Percentiles rank a stretch among this genome's conserved stretches.
phyloP scores from a whole-genome alignment of 2,329 filamentous ascomycete genomes.

The Berkeleyomyces rouxiae region DNA sequence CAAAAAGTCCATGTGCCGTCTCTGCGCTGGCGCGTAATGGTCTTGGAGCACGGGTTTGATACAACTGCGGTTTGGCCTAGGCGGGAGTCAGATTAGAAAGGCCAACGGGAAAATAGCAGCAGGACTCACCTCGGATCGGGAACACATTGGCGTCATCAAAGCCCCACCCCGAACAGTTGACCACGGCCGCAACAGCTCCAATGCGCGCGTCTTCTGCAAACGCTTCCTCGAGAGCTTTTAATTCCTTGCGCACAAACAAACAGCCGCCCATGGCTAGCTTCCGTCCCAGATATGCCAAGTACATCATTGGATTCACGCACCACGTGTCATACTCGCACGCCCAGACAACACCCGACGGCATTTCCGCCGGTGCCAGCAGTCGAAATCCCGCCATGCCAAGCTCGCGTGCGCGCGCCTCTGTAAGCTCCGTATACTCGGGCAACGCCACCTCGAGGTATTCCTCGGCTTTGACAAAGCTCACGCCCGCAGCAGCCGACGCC shows the following conservation, averaged over 20 bases:
- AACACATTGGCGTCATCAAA: conserved; percentile 28
- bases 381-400: conserved; percentile 25
- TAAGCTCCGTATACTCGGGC: conserved; percentile 25
- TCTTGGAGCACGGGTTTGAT: conserved; percentile 23
- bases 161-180: conserved; percentile 31
- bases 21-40: conserved; percentile 42
- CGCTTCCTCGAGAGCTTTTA: conserved; percentile 24
- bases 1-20: conserved; percentile 48
- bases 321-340: conserved; percentile 37
- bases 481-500: conserved; percentile 22
- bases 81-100: background rate
- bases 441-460: conserved; percentile 31
- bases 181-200: conserved; percentile 20
- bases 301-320: conserved; percentile 38
- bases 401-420: conserved; percentile 19
- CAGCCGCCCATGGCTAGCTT: conserved; percentile 14
- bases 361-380: conserved; percentile 21
- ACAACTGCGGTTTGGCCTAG: conserved; percentile 31
- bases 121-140: conserved; percentile 25
- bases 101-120: background rate
- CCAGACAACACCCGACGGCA: conserved; percentile 27
- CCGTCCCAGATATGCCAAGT: conserved; percentile 32
- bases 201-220: conserved; percentile 21
- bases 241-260: conserved; percentile 22
- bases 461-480: conserved; percentile 32